Conservation (phyloP, 2,329 filamentous ascomycete genomes). For the Fusarium tanahbumbuense region DNA sequence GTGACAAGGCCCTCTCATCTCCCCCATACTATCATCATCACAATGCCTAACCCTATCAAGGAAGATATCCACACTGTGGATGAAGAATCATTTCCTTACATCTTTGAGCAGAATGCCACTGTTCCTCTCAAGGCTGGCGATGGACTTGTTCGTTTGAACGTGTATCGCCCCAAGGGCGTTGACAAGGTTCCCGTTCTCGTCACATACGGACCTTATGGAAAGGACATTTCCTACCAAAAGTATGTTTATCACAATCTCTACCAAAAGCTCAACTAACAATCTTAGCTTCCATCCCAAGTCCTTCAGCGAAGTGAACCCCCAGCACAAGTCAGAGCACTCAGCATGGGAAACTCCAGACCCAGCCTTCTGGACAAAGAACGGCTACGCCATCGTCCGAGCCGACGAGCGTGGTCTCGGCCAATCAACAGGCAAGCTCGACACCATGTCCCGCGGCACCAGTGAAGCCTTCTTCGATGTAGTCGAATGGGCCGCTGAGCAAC, state of each 20-base stretch:
- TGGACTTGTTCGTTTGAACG: constrained; percentile 7
- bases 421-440: constrained; percentile 59
- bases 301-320: constrained; percentile 63
- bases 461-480: constrained; percentile 63
- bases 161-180: constrained; percentile 22
- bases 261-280: neutral
- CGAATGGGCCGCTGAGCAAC: constrained; percentile 59
- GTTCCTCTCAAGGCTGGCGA: constrained; percentile 14
- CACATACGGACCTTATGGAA: constrained; percentile 80
- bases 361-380: constrained; percentile 65
- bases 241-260: too few relatives aligned
- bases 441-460: constrained; percentile 61
- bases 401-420: constrained; percentile 63
- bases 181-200: constrained; percentile 66
- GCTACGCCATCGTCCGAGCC: constrained; percentile 66
- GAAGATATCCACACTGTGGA: constrained; percentile 47
- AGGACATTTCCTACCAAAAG: constrained; percentile 74
- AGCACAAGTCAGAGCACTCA: constrained; percentile 65
- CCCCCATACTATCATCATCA: neutral
- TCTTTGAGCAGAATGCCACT: constrained; percentile 33
- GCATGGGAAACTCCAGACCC: constrained; percentile 71
- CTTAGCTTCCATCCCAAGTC: constrained; percentile 54
- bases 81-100: constrained; percentile 31
- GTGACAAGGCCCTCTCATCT: neutral
- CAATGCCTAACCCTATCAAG: constrained; percentile 48